These are phyloP conservation scores for Polygonum maritimum DNA, from an alignment of 148 eudicot species.

Conservation along the genomic window DNA sequence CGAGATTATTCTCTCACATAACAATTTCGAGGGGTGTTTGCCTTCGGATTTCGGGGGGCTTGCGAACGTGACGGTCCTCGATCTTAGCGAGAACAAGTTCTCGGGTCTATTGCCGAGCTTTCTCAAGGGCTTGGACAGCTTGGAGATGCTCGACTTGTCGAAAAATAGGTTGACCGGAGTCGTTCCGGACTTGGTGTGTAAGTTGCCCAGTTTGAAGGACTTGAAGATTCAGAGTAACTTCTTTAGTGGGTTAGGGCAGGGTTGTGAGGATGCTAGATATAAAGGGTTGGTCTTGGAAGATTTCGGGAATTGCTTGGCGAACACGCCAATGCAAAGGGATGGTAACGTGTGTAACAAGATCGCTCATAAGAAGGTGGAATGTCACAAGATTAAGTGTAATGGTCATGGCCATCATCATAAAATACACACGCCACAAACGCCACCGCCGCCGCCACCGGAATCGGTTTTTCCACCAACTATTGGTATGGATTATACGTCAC, in stretches of 20 bases:
- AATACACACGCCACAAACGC: not conserved
- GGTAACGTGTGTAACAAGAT: not conserved
- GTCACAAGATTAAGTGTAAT: not conserved
- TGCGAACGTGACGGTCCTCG: conserved; percentile 39
- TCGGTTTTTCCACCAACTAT: not conserved
- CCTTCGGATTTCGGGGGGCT: conserved; percentile 44
- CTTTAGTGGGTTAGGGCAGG: conserved; percentile 5
- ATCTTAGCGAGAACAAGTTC: conserved; percentile 41
- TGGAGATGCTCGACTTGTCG: conserved; percentile 58
- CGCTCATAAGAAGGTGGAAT: not conserved
- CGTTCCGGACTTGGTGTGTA: conserved; percentile 53
- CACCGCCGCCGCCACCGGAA: not conserved
- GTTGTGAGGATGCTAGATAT: not conserved
- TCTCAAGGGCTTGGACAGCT: conserved; percentile 39
- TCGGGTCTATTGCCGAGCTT: conserved; percentile 44
- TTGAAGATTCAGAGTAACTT: conserved; percentile 33
- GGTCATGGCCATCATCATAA: not conserved
- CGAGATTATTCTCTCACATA: conserved; percentile 38
- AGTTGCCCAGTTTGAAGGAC: conserved; percentile 47
- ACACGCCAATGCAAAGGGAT: conserved; percentile 4
- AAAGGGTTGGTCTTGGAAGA: not conserved
- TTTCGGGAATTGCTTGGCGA: conserved; percentile 3
- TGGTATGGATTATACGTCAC: conserved; percentile 5
- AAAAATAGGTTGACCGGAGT: conserved; percentile 43
- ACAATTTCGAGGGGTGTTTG: conserved; percentile 40